These are phyloP conservation scores for Tricholoma bakamatsutake DNA, from an alignment of 768 basidiomycete genomes.

Conservation along the genomic window DNA sequence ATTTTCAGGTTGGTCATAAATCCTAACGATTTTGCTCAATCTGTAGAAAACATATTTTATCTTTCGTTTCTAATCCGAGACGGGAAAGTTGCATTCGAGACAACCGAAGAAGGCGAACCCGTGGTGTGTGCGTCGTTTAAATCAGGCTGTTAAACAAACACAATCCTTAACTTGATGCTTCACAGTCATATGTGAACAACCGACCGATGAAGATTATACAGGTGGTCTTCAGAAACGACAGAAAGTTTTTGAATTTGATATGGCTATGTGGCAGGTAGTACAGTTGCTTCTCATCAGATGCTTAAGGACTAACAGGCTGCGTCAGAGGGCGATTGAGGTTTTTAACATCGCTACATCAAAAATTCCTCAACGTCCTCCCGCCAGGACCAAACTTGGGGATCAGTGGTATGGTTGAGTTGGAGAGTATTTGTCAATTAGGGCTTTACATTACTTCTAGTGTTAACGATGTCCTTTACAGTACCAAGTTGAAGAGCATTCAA, in stretches of 20 bases:
- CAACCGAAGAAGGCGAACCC: constrained; percentile 62
- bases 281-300: not conserved
- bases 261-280: constrained; percentile 80
- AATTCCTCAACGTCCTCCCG: constrained; percentile 70
- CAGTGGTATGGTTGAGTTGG: constrained; percentile 67
- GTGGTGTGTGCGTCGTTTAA: constrained; percentile 54
- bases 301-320: not conserved
- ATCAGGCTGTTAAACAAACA: not conserved
- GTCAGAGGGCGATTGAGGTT: constrained; percentile 81
- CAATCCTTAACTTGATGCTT: not conserved
- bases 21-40: constrained; percentile 86
- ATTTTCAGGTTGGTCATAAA: constrained; percentile 87
- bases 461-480: not conserved
- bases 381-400: constrained; percentile 48
- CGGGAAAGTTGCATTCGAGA: constrained; percentile 72
- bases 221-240: constrained; percentile 71
- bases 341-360: constrained; percentile 73
- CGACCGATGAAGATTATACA: constrained; percentile 56
- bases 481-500: too few relatives aligned
- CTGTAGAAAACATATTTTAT: constrained; percentile 96
- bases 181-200: constrained; percentile 58
- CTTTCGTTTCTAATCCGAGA: constrained; percentile 89
- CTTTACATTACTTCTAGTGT: not conserved
- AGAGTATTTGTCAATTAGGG: not conserved
- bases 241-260: constrained; percentile 88